These are phyloP conservation scores for Pogostemon cablin DNA, from an alignment of 257 asterid species.

Conservation along the genomic window DNA sequence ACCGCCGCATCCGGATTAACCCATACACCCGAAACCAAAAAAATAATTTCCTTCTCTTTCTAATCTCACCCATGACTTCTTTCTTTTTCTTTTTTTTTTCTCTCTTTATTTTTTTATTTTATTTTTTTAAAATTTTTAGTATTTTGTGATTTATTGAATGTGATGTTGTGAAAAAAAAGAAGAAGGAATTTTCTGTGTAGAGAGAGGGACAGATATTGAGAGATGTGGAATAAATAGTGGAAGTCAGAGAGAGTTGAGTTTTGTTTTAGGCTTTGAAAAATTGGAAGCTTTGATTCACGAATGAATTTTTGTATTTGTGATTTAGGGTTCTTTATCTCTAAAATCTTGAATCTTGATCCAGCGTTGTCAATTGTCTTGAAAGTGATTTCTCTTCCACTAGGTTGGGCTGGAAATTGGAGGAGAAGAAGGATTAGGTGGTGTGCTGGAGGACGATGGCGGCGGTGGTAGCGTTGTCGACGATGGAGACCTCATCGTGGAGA, in stretches of 20 bases:
- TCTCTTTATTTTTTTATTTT: slow-evolving; percentile 36
- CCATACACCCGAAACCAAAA: slow-evolving; percentile 34
- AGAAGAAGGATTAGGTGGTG: slow-evolving; percentile 61
- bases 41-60: slow-evolving; percentile 49
- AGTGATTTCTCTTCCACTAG: too few relatives aligned
- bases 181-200: slow-evolving; percentile 10
- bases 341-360: too few relatives aligned
- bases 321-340: slow-evolving; percentile 33
- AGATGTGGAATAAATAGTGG: slow-evolving; percentile 38
- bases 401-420: slow-evolving; percentile 42
- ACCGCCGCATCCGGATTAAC: too few relatives aligned
- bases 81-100: slow-evolving; percentile 41
- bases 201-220: slow-evolving; percentile 28
- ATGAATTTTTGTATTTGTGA: slow-evolving; percentile 40
- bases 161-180: slow-evolving; percentile 45
- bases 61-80: slow-evolving; percentile 49
- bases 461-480: slow-evolving; percentile 93
- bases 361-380: too few relatives aligned
- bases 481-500: slow-evolving; percentile 62
- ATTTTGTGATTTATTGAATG: slow-evolving; percentile 42
- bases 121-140: too few relatives aligned
- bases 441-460: slow-evolving; percentile 81
- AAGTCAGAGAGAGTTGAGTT: slow-evolving; percentile 37
- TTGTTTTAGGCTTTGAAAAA: slow-evolving; percentile 36
- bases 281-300: slow-evolving; percentile 56